A percentile compares a stretch with the other conserved stretches of the same genome.
phyloP scores from a whole-genome alignment of 108 stramenopile genomes.

The Schizochytrium sp. region DNA sequence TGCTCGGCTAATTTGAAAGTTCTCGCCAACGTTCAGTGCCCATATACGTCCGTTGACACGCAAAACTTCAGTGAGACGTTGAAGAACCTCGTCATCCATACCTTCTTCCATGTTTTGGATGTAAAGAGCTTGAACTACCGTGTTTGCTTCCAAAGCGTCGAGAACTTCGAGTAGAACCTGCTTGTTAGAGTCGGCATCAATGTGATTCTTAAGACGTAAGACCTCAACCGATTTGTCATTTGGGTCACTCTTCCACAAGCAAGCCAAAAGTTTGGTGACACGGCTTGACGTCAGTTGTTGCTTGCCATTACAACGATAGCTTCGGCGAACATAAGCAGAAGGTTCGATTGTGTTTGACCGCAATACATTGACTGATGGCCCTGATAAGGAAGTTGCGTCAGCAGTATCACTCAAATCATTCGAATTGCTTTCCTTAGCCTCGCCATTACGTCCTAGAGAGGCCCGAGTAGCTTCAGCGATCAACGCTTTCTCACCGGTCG shows the following conservation, averaged over 20 bases:
- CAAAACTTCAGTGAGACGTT: conserved; percentile 25
- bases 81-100: conserved; percentile 33
- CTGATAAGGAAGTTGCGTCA: not conserved
- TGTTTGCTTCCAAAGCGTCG: not conserved
- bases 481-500: not conserved
- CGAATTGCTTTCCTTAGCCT: not conserved
- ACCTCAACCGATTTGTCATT: not conserved
- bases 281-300: not conserved
- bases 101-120: conserved; percentile 61
- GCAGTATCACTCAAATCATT: not conserved
- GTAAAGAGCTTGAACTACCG: conserved; percentile 54
- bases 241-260: not conserved
- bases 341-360: not conserved
- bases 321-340: not conserved
- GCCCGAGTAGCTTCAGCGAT: not conserved
- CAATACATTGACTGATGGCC: not conserved
- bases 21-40: conserved; percentile 58
- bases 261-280: not conserved
- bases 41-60: not conserved
- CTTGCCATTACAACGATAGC: conserved; percentile 23
- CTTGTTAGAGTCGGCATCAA: conserved; percentile 49
- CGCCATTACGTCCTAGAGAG: not conserved
- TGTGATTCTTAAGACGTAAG: conserved; percentile 50
- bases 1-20: not conserved
- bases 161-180: conserved; percentile 48